phyloP scores from a whole-genome alignment of 1,284 basidiomycete species.

The Retiboletus flavoniger region DNA sequence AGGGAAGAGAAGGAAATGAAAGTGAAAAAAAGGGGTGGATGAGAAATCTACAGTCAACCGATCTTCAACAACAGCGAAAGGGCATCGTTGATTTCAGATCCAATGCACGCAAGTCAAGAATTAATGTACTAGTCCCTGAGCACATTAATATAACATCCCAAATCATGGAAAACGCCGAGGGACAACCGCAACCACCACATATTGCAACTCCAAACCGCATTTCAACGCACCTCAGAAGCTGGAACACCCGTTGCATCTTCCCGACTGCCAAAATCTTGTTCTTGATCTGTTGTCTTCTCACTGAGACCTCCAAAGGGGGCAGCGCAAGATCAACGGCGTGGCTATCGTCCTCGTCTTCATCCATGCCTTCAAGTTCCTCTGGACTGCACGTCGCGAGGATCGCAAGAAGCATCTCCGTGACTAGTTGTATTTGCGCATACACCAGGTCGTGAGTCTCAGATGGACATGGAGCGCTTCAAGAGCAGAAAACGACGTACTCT shows the following conservation, averaged over 20 bases:
- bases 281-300: constrained; percentile 81
- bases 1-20: not conserved
- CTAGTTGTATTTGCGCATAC: constrained; percentile 39
- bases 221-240: constrained; percentile 72
- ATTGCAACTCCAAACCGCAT: not conserved
- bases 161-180: not conserved
- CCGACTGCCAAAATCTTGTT: constrained; percentile 93
- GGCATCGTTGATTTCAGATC: not conserved
- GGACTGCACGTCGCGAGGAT: constrained; percentile 92
- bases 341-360: constrained; percentile 40
- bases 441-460: not conserved
- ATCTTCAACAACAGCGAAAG: not conserved
- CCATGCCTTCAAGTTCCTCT: constrained; percentile 83
- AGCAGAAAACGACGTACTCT: constrained; percentile 63
- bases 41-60: not conserved
- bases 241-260: constrained; percentile 91
- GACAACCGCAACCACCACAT: not conserved
- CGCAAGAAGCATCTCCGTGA: constrained; percentile 96
- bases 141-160: not conserved
- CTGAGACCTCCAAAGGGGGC: constrained; percentile 43
- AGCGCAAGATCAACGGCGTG: constrained; percentile 36
- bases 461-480: not conserved
- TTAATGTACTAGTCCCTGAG: not conserved
- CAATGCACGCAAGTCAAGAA: not conserved
- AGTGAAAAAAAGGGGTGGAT: not conserved